Evolutionary conservation across 2,329 filamentous ascomycete species (phyloP), one percentile per base, ranked within the genome.

Genomic region (Aspergillus uvarum): DNA sequence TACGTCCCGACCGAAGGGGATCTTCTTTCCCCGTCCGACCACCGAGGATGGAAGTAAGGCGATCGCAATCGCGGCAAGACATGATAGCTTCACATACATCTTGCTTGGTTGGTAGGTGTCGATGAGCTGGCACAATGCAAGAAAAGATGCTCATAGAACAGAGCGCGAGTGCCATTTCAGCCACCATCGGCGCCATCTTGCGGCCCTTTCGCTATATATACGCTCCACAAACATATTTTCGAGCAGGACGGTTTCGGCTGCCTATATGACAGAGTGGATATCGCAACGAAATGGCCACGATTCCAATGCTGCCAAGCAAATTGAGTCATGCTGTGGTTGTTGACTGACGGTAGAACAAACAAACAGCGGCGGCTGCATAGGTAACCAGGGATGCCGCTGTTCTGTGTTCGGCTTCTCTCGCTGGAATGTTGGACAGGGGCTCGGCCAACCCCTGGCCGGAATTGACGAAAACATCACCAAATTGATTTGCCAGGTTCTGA

Each of bases 371-470:
- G 35, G 35, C 48, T 51, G 26, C 29, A 16, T 22, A n/a, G 29
- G 53, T 21, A 52, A 51, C 42, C 53, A 44, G 55, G 32, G 12
- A 16, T 35, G 32, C 26, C 48, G 55, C 50, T 56, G 26, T 19
- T 51, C 11, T 22, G 32, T 16, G 19, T n/a, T 38, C 24, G 22
- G 22, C 38, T n/a, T 31, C 38, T 53, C 50, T 31, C 16, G 38
- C 31, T 35, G 52, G 52, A 51, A 59, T 59, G 47, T 22, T 38
- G 38, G 47, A 11, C 38, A 51, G 48, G 19, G 35, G 11, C 31
- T 42, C 44, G 53, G 47, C 47, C 54, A 60, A 44, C 58, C 60
- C 35, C 49, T 31, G 12, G 1, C n/a, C 38, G 57, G 57, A 44
- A 60, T 58, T 31, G 53, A 48, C 38, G 53, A 26, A 32, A 32